A percentile compares a stretch with the other conserved stretches of the same genome.
Evolutionary conservation across 176 grass and related monocot genomes (phyloP).

Genomic region (Coix lacrymajobi): DNA sequence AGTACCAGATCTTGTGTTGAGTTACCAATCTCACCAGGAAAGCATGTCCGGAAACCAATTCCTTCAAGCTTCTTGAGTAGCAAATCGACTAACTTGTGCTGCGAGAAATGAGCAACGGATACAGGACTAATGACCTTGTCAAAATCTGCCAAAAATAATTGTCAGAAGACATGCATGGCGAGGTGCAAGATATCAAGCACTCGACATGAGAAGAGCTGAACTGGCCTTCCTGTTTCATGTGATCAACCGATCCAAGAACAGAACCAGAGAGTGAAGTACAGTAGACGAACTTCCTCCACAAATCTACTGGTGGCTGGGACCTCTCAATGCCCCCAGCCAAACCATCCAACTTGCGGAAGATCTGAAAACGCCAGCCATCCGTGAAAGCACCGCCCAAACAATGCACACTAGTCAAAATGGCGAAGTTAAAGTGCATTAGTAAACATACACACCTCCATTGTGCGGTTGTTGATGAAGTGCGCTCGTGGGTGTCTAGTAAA

Average conservation of each 20-base stretch:
- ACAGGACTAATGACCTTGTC: conserved; percentile 69
- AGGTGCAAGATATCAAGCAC: background rate
- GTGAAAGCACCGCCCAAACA: background rate
- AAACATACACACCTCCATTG: conserved; percentile 72
- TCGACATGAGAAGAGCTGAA: conserved; percentile 18
- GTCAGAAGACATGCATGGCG: conserved; percentile 1
- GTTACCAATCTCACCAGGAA: conserved; percentile 30
- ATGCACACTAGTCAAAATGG: background rate
- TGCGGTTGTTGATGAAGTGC: conserved; percentile 96
- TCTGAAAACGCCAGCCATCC: conserved; percentile 24
- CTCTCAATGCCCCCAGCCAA: conserved; percentile 76
- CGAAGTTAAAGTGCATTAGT: background rate
- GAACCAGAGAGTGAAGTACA: conserved; percentile 85
- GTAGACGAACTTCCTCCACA: conserved; percentile 95
- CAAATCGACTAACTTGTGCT: conserved; percentile 80
- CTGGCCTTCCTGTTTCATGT: conserved; percentile 86
- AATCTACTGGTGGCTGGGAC: conserved; percentile 68
- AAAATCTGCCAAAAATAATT: conserved; percentile 55
- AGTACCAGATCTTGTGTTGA: conserved; percentile 17
- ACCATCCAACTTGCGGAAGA: conserved; percentile 83
- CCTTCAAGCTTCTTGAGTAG: conserved; percentile 74
- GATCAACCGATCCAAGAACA: conserved; percentile 88
- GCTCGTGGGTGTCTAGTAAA: conserved; percentile 81
- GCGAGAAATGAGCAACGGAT: conserved; percentile 83
- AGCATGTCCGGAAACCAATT: conserved; percentile 50